Conservation (phyloP, 164 flowering plant species). For the Akebia trifoliata region DNA sequence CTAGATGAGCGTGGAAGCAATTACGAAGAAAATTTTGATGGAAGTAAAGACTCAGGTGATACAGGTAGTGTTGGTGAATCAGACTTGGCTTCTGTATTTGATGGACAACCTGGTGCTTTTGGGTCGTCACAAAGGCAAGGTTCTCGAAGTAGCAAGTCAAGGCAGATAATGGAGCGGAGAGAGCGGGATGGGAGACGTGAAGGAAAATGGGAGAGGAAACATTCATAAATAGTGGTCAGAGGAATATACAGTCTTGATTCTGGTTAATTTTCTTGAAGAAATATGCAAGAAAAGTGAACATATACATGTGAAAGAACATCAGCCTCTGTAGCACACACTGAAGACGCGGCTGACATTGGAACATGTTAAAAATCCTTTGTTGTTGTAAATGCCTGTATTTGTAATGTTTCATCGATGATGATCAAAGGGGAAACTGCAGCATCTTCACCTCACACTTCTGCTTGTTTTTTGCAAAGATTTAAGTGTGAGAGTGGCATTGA, state of each 20-base stretch:
- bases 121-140: conserved; percentile 61
- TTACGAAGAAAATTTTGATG: conserved; percentile 81
- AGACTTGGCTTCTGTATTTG: conserved; percentile 56
- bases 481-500: no score
- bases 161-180: conserved; percentile 69
- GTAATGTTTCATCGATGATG: no score
- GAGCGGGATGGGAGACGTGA: conserved; percentile 84
- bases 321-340: no score
- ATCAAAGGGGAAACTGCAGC: no score
- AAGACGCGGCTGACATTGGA: no score
- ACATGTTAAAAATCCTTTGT: no score
- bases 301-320: no score
- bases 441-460: no score
- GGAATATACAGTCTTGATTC: neutral
- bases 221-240: conserved; percentile 22
- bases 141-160: conserved; percentile 69
- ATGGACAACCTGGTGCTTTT: conserved; percentile 46
- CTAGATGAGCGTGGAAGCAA: conserved; percentile 57
- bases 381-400: no score
- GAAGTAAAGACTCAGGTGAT: conserved; percentile 82
- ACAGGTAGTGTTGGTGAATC: conserved; percentile 80
- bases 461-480: no score
- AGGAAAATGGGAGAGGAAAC: conserved; percentile 95
- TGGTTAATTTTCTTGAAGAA: no score
- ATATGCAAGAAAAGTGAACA: no score